phyloP scores from a whole-genome alignment of 2,329 filamentous ascomycete genomes.

The Fonsecaea pugnacius region DNA sequence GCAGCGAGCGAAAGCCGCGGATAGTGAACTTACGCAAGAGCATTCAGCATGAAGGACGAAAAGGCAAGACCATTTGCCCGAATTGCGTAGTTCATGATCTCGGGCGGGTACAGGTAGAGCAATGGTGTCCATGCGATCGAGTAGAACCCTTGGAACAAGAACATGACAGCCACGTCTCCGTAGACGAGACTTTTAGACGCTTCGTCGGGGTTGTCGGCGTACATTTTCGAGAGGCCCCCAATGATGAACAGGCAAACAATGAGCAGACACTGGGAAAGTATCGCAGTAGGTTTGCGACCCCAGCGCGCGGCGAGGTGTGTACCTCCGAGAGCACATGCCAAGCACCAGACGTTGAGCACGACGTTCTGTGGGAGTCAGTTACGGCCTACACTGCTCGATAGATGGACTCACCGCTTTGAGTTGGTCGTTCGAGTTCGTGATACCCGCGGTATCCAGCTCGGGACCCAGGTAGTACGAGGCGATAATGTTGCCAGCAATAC shows the following conservation, averaged over 20 bases:
- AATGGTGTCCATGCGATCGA: slow-evolving; percentile 56
- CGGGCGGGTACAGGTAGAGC: slow-evolving; percentile 54
- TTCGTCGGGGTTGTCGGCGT: slow-evolving; percentile 27
- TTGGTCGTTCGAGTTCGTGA: slow-evolving; percentile 50
- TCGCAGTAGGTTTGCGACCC: slow-evolving; percentile 49
- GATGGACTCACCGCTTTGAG: slow-evolving; percentile 44
- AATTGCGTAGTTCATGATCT: slow-evolving; percentile 57
- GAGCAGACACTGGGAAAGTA: slow-evolving; percentile 38
- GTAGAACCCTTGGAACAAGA: slow-evolving; percentile 59
- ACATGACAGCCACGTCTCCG: slow-evolving; percentile 55
- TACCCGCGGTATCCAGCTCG: slow-evolving; percentile 53
- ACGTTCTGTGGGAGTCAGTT: slow-evolving; percentile 45
- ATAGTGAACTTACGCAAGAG: slow-evolving; percentile 8
- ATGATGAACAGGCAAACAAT: slow-evolving; percentile 57
- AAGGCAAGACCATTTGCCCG: slow-evolving; percentile 40
- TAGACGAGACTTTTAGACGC: slow-evolving; percentile 43
- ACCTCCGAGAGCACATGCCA: slow-evolving; percentile 49
- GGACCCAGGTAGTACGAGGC: slow-evolving; percentile 50
- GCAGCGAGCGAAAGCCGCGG: slow-evolving; percentile 33
- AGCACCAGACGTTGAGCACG: slow-evolving; percentile 58
- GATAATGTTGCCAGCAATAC: slow-evolving; percentile 44
- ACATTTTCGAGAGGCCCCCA: slow-evolving; percentile 54
- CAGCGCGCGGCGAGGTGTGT: slow-evolving; percentile 50
- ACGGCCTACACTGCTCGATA: not conserved
- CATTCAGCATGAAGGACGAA: slow-evolving; percentile 17